Conservation (phyloP, 805 yeast genomes). For the Wickerhamiella galacta region DNA sequence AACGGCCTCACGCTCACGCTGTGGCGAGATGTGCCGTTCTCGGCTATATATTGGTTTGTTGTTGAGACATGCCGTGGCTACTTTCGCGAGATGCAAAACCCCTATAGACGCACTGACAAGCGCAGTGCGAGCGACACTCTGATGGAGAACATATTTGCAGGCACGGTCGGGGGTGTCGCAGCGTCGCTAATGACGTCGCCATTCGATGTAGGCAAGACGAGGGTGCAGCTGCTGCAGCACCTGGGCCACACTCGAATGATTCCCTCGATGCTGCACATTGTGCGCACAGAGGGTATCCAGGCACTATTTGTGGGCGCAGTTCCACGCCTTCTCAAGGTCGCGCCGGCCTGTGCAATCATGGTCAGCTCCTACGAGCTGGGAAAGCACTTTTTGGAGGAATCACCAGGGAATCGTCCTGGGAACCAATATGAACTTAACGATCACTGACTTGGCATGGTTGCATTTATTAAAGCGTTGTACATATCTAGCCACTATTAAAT, state of each 20-base stretch:
- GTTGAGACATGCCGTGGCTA: conserved; percentile 34
- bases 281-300: conserved; percentile 53
- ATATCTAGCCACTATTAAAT: too few species aligned
- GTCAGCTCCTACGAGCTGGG: conserved; percentile 86
- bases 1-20: conserved; percentile 75
- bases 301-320: conserved; percentile 78
- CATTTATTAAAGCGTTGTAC: too few species aligned
- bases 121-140: conserved; percentile 16
- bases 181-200: conserved; percentile 88
- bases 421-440: too few species aligned
- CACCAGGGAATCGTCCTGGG: too few species aligned
- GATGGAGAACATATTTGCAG: conserved; percentile 43
- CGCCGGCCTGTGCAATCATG: conserved; percentile 98
- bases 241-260: conserved; percentile 36
- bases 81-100: background rate
- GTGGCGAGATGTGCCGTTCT: conserved; percentile 96
- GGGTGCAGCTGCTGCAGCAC: conserved; percentile 53
- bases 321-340: conserved; percentile 79
- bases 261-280: conserved; percentile 43
- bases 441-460: too few species aligned
- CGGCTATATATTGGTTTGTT: conserved; percentile 86
- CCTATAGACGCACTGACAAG: background rate
- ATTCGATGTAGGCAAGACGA: conserved; percentile 91
- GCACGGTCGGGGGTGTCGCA: conserved; percentile 65
- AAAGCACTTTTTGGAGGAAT: too few species aligned